A percentile compares a stretch with the other conserved stretches of the same genome.
Conservation (phyloP, 2,329 filamentous ascomycete genomes). For the Scolecobasidium constrictum region DNA sequence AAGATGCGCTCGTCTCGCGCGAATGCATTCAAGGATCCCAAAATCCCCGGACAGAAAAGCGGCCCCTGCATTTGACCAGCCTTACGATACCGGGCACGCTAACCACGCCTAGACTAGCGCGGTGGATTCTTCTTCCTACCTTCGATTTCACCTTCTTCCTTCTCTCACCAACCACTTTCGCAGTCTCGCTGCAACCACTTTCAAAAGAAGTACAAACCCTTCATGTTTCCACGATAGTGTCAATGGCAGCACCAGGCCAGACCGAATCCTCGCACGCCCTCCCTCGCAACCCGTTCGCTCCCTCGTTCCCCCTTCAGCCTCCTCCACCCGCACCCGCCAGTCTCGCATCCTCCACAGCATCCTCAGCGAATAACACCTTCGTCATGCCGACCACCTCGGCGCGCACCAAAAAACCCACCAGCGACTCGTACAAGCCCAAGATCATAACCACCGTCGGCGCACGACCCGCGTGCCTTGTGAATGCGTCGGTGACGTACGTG, state of each 20-base stretch:
- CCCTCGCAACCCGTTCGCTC: not conserved
- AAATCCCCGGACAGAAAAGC: too few species aligned
- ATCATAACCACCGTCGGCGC: slow-evolving; percentile 52
- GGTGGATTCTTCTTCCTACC: too few species aligned
- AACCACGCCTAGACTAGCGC: too few species aligned
- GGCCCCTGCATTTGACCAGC: too few species aligned
- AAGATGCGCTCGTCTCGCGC: too few species aligned
- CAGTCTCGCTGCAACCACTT: too few species aligned
- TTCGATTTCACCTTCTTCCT: too few species aligned
- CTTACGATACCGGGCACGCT: too few species aligned
- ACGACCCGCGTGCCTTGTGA: slow-evolving; percentile 87
- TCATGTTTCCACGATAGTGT: not conserved
- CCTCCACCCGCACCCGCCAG: not conserved
- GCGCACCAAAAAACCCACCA: slow-evolving; percentile 35
- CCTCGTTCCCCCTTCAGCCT: not conserved
- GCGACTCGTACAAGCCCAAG: slow-evolving; percentile 72
- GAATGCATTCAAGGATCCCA: too few species aligned
- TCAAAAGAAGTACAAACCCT: too few species aligned
- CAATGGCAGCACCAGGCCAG: not conserved
- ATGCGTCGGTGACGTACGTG: slow-evolving; percentile 97
- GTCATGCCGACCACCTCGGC: slow-evolving; percentile 70
- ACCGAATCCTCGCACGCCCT: not conserved
- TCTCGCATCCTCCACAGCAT: slow-evolving; percentile 20
- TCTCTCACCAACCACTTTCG: too few species aligned
- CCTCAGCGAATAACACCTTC: slow-evolving; percentile 59